Evolutionary conservation across 805 yeast genomes (phyloP), one percentile per base, ranked within the genome.

Genomic region (Lipomyces orientalis): DNA sequence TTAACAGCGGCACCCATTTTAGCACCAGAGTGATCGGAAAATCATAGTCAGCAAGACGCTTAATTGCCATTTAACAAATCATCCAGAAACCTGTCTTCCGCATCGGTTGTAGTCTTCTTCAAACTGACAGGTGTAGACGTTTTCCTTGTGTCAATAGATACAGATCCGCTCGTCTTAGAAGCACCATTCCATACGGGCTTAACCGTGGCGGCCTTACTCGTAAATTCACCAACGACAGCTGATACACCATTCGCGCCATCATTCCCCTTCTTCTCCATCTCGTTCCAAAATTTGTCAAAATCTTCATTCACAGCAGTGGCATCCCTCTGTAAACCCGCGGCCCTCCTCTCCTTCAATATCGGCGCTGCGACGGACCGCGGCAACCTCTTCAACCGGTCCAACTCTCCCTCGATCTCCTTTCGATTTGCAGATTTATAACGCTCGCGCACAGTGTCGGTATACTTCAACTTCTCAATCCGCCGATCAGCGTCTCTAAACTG

Each of bases 251-350:
- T 57, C 2, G n/a, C 37, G 12, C 59, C 55, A 5, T 34, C 14
- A 16, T 25, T 46, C 34, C 54, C 37, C 29, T 56, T 46, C 19
- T 33, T 34, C 10, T 68, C 68, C 57, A 68, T 65, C 25, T 64
- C 71, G n/a, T 46, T 55, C 71, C 69, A 65, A 35, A 68, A 68
- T 1, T 56, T 58, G 34, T 64, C 71, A 49, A 66, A 59, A 12
- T 60, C 57, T 25, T 61, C 60, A 12, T 65, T 61, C 33, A 33
- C 12, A 4, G 8, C 61, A 12, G 25, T 14, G 19, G 35, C 22
- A 34, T 12, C 31, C 12, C 16, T 58, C 60, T 35, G 22, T 4
- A 54, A 35, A 10, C 35, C 19, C 43, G 33, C 56, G 1, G 54
- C 46, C 52, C 39, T 57, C 19, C 65, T 33, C 14, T 49, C 63